These are phyloP conservation scores for Scolecobasidium constrictum DNA, from an alignment of 2,329 filamentous ascomycete species.

Conservation along the genomic window DNA sequence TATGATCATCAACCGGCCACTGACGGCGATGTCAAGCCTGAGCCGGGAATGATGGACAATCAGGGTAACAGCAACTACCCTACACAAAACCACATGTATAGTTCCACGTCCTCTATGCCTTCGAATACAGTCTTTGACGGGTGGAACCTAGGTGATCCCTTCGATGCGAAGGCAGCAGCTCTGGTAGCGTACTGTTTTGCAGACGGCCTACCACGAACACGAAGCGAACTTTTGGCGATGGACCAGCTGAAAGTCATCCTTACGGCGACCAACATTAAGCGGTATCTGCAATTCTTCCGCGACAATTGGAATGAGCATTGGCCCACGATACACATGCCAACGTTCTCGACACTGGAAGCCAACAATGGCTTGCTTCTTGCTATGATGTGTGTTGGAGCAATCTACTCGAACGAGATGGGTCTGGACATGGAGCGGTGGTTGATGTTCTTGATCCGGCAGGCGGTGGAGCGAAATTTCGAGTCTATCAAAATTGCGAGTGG, in stretches of 20 bases:
- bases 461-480: constrained; percentile 45
- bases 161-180: constrained; percentile 33
- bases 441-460: constrained; percentile 51
- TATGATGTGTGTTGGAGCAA: constrained; percentile 64
- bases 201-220: constrained; percentile 20
- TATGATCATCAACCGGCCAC: background rate
- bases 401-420: constrained; percentile 56
- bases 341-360: constrained; percentile 55
- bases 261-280: constrained; percentile 56
- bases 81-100: constrained; percentile 6
- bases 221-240: constrained; percentile 36
- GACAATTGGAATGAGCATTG: constrained; percentile 63
- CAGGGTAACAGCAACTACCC: background rate
- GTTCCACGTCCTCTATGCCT: constrained; percentile 4
- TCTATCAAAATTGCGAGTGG: constrained; percentile 34
- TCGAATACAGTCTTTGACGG: constrained; percentile 17
- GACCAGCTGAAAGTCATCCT: constrained; percentile 45
- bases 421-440: constrained; percentile 54
- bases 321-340: constrained; percentile 60
- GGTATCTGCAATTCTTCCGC: constrained; percentile 60
- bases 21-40: background rate
- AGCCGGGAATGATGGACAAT: background rate
- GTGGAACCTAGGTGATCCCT: constrained; percentile 34
- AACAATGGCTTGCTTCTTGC: constrained; percentile 56
- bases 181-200: constrained; percentile 42